Percentiles rank a stretch among this genome's conserved stretches.
Conservation (phyloP, 345 rosid species). For the Euphorbia lathyris region DNA sequence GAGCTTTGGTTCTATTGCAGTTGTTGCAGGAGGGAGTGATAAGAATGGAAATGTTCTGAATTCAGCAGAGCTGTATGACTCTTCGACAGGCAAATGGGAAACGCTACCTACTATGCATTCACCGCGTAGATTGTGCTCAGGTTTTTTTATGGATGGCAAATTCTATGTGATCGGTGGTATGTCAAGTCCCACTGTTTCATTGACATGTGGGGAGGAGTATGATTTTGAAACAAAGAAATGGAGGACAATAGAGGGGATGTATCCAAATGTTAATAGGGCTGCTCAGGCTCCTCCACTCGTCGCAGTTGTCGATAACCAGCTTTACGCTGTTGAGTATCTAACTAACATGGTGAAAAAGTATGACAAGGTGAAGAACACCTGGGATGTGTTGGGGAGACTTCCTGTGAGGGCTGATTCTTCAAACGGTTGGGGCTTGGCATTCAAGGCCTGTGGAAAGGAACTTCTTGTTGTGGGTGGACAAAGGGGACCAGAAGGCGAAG, state of each 20-base stretch:
- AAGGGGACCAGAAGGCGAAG: slow-evolving; percentile 60
- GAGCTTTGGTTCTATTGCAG: slow-evolving; percentile 57
- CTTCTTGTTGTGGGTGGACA: slow-evolving; percentile 75
- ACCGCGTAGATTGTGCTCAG: slow-evolving; percentile 71
- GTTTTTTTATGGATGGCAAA: slow-evolving; percentile 79
- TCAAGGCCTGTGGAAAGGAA: slow-evolving; percentile 69
- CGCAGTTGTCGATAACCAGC: slow-evolving; percentile 67
- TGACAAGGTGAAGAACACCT: slow-evolving; percentile 51
- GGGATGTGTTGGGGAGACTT: slow-evolving; percentile 76
- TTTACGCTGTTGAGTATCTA: slow-evolving; percentile 62
- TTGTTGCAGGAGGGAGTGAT: slow-evolving; percentile 77
- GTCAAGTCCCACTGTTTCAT: slow-evolving; percentile 55
- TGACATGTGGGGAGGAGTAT: slow-evolving; percentile 70
- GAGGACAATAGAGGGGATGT: slow-evolving; percentile 70
- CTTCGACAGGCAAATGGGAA: slow-evolving; percentile 63
- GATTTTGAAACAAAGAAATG: slow-evolving; percentile 60
- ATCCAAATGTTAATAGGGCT: slow-evolving; percentile 67
- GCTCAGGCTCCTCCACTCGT: slow-evolving; percentile 85
- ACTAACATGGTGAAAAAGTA: slow-evolving; percentile 81
- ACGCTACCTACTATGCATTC: slow-evolving; percentile 63
- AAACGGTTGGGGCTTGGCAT: slow-evolving; percentile 85
- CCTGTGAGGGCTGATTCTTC: slow-evolving; percentile 74
- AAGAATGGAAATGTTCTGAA: slow-evolving; percentile 51
- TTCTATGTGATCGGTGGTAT: slow-evolving; percentile 79
- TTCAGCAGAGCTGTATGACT: slow-evolving; percentile 69